Evolutionary conservation across 2,329 filamentous ascomycete genomes (phyloP), one percentile per base, ranked within the genome.

Genomic region (Dothidotthia symphoricarpi): DNA sequence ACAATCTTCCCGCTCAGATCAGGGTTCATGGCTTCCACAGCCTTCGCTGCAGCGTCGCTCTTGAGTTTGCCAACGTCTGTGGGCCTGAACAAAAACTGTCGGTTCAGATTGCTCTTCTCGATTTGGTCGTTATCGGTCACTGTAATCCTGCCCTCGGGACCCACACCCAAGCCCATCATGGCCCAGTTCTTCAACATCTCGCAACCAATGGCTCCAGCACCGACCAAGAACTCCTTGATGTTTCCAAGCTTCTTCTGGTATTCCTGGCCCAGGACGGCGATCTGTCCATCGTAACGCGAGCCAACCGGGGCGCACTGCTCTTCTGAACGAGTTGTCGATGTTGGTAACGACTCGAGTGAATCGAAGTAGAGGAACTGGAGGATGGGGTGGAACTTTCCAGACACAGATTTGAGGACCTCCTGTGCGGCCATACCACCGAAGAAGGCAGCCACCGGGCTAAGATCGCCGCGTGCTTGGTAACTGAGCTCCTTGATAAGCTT

Each of bases 151-250:
- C 93, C 93, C 32, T 89, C 80, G 3, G 88, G 87, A 3, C 93
- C 93, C 30, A 86, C 87, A 29, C 85, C 91, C 19, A 98, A 75
- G 52, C 93, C 93, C 66, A 97, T 95, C 90, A 98, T 94, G 24
- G 94, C 91, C 90, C 93, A 98, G 69, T 97, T 97, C 80, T 98
- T 98, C 53, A 98, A 74, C 86, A 97, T 98, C 65, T 98, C 93
- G 62, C 93, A 98, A 30, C 93, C 93, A 66, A 98, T 98, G 48
- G 94, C 93, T 57, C 93, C 93, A 31, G 93, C 88, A 53, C 93
- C 93, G 41, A 98, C 93, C 38, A 98, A 76, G 74, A 98, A 98
- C 58, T 97, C 82, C 60, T 84, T 93, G 45, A 93, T 70, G 58
- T 96, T 95, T 44, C 85, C 80, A 53, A 98, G 79, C 75, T 95